These are phyloP conservation scores for Fusarium incarnatum DNA, from an alignment of 2,329 filamentous ascomycete species.

Conservation along the genomic window DNA sequence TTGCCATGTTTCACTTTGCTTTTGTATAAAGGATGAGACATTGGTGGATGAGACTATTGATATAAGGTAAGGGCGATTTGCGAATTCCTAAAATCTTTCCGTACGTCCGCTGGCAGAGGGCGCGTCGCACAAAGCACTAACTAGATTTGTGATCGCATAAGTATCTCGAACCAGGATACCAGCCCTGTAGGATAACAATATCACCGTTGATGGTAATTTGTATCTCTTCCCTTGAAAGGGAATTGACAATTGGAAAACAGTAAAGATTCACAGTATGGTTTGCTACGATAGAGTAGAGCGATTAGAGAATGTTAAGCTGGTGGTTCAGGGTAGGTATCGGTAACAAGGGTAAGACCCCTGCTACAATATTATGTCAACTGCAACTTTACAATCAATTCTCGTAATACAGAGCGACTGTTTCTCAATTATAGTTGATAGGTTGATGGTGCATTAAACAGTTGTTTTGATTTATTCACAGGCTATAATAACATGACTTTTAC, in stretches of 20 bases:
- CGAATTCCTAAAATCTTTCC: not conserved
- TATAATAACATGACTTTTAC: constrained; percentile 8
- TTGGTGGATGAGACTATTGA: not conserved
- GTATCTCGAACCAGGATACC: not conserved
- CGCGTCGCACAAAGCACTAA: too few species aligned
- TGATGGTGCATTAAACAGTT: not conserved
- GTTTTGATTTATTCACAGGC: not conserved
- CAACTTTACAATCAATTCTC: rapidly evolving
- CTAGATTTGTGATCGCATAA: rapidly evolving
- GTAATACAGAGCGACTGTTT: not conserved
- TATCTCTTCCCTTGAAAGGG: rapidly evolving
- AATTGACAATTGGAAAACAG: not conserved
- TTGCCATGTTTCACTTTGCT: not conserved
- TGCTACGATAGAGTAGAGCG: not conserved
- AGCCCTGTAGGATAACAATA: rapidly evolving
- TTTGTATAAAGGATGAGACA: not conserved
- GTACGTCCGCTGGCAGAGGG: not conserved
- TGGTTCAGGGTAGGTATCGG: not conserved
- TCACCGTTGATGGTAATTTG: rapidly evolving
- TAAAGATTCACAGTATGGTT: rapidly evolving
- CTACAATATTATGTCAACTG: not conserved
- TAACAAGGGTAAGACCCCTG: not conserved
- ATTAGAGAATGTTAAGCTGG: not conserved
- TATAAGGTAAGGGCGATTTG: not conserved
- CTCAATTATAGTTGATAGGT: not conserved